Evolutionary conservation across 2,329 filamentous ascomycete genomes (phyloP), one percentile per base, ranked within the genome.

Genomic region (Aspergillus cejpii): DNA sequence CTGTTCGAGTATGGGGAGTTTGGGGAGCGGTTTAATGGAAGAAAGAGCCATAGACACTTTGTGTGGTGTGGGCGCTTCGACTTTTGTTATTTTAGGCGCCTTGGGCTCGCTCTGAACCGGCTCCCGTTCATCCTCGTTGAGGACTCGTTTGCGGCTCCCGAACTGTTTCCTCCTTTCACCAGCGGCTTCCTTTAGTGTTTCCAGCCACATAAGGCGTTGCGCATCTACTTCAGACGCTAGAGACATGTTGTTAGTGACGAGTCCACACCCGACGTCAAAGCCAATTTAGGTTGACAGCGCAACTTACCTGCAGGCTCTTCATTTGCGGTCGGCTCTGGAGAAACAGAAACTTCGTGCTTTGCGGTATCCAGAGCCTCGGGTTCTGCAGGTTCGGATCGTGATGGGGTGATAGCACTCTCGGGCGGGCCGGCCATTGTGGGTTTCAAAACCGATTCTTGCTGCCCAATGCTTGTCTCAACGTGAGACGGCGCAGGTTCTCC

Each of bases 1-100:
- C 28, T 56, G 51, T 23, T 67, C 63, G n/a, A 68, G 43, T 6
- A 63, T 66, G 2, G 65, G 64, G 11, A 67, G 57, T 12, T 55
- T 62, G 6, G 61, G 61, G 4, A 64, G 45, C 8, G 56, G 55
- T 42, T 61, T 63, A 33, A 61, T 51, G 11, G 59, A 65, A 14
- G 60, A 55, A 28, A 61, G 43, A 19, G 62, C 58, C 50, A 64
- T 46, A 4, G 65, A 59, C 34, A 53, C 46, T 42, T 58, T 59
- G 17, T 33, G 44, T 10, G 54, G 48, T 3, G 40, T 37, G 6
- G 47, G 28, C 26, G 43, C 44, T 12, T 59, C 53, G 0, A 51
- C 23, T 31, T 57, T 50, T 1, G 52, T 49, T 6, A 55, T 41
- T 44, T 65, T 64, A 5, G 53, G 36, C 4, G 44, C 46, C 42